phyloP scores from a whole-genome alignment of 345 rosid genomes.

The Ceriops tagal region DNA sequence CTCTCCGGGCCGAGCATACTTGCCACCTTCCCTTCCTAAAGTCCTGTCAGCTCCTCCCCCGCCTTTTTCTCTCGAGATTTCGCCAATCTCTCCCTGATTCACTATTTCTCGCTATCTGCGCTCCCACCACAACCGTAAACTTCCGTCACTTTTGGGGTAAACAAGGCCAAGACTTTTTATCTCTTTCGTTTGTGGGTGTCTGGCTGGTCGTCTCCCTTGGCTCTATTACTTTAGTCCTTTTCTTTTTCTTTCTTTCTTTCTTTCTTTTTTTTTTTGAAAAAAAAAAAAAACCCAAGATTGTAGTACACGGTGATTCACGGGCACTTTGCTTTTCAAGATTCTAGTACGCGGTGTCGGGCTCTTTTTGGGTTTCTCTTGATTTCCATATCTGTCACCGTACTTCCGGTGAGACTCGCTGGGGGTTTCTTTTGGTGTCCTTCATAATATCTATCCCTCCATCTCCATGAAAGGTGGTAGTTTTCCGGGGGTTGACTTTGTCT shows the following conservation, averaged over 20 bases:
- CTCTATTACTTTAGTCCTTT: background rate
- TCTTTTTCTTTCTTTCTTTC: slow-evolving; percentile 14
- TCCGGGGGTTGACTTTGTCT: slow-evolving; percentile 75
- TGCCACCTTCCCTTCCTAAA: slow-evolving; percentile 33
- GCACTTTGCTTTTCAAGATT: slow-evolving; percentile 19
- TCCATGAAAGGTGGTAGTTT: slow-evolving; percentile 77
- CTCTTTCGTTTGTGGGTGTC: background rate
- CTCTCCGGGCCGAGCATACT: background rate
- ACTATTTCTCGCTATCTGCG: slow-evolving; percentile 27
- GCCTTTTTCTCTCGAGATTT: slow-evolving; percentile 16
- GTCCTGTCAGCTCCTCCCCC: slow-evolving; percentile 9
- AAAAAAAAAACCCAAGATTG: background rate
- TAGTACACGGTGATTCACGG: slow-evolving; percentile 12
- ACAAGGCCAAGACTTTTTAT: slow-evolving; percentile 5
- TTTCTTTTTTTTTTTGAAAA: slow-evolving; percentile 18
- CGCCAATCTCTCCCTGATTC: slow-evolving; percentile 1
- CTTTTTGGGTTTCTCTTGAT: slow-evolving; percentile 31
- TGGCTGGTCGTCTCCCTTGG: background rate
- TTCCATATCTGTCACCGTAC: background rate
- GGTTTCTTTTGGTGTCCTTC: no score
- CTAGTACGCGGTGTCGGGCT: slow-evolving; percentile 10
- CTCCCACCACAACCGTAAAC: slow-evolving; percentile 24
- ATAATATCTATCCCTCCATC: background rate
- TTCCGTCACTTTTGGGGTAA: slow-evolving; percentile 23
- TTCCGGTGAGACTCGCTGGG: no score